Conservation (phyloP, 2,329 filamentous ascomycete genomes). For the Exophiala mesophila region DNA sequence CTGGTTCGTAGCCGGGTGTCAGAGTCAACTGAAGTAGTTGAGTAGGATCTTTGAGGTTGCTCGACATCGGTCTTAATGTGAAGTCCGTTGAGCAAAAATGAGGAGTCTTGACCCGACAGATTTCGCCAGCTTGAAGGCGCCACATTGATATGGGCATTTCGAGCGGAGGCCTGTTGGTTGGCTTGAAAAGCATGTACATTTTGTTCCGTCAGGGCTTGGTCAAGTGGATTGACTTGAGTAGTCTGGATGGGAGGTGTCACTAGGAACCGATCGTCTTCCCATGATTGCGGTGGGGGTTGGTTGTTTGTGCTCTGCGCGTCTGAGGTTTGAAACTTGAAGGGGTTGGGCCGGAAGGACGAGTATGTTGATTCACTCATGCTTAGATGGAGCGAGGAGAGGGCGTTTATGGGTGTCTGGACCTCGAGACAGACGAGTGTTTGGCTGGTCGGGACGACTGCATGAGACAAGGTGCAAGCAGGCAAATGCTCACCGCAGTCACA, state of each 20-base stretch:
- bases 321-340: neutral
- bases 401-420: too few relatives aligned
- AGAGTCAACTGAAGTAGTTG: slow-evolving; percentile 19
- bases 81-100: slow-evolving; percentile 21
- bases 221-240: slow-evolving; percentile 14
- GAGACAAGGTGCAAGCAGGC: too few relatives aligned
- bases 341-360: neutral
- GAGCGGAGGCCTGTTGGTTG: slow-evolving; percentile 20
- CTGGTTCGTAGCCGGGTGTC: slow-evolving; percentile 38
- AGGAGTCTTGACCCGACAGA: slow-evolving; percentile 13
- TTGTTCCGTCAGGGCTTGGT: slow-evolving; percentile 11
- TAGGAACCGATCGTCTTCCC: slow-evolving; percentile 15
- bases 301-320: neutral
- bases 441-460: too few relatives aligned
- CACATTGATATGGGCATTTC: slow-evolving; percentile 15
- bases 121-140: neutral
- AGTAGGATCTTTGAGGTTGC: slow-evolving; percentile 13
- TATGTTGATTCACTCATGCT: slow-evolving; percentile 4
- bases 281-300: neutral
- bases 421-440: too few relatives aligned
- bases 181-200: slow-evolving; percentile 10
- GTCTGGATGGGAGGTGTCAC: slow-evolving; percentile 18
- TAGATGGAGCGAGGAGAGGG: slow-evolving; percentile 1
- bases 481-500: too few relatives aligned
- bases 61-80: slow-evolving; percentile 25